Evolutionary conservation across 2,329 filamentous ascomycete genomes (phyloP).

Genomic region (Fusarium xylarioides): DNA sequence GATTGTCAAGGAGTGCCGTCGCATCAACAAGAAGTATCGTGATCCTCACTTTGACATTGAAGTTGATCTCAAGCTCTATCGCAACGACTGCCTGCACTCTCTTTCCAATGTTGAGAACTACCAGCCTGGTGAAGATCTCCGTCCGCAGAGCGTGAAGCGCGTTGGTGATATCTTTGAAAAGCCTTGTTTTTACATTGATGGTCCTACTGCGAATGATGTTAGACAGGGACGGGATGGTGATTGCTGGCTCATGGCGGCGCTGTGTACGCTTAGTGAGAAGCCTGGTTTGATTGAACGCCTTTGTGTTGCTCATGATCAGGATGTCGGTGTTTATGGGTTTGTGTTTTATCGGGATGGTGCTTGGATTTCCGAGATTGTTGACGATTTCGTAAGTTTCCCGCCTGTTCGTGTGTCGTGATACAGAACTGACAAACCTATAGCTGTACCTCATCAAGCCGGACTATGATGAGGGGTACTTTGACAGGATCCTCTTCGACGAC

Average conservation of each 20-base stretch:
- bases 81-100: conserved; percentile 59
- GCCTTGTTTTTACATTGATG: conserved; percentile 80
- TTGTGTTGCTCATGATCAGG: conserved; percentile 77
- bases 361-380: conserved; percentile 70
- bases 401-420: not conserved
- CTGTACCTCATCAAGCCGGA: conserved; percentile 65
- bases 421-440: conserved; percentile 30
- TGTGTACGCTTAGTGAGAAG: conserved; percentile 81
- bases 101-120: conserved; percentile 48
- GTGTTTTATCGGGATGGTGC: conserved; percentile 84
- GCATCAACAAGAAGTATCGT: conserved; percentile 85
- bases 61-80: conserved; percentile 71
- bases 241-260: conserved; percentile 85
- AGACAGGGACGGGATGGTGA: conserved; percentile 82
- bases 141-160: conserved; percentile 69
- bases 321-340: conserved; percentile 84
- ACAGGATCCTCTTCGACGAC: conserved; percentile 55
- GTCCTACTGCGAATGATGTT: conserved; percentile 79
- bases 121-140: conserved; percentile 46
- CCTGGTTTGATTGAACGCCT: conserved; percentile 74
- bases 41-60: conserved; percentile 91
- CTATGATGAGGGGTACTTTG: conserved; percentile 67
- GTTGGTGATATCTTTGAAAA: conserved; percentile 79
- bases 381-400: conserved; percentile 56
- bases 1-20: conserved; percentile 72